These are phyloP conservation scores for Sordariomycetes sp. DNA, from an alignment of 2,329 filamentous ascomycete species.

Conservation along the genomic window DNA sequence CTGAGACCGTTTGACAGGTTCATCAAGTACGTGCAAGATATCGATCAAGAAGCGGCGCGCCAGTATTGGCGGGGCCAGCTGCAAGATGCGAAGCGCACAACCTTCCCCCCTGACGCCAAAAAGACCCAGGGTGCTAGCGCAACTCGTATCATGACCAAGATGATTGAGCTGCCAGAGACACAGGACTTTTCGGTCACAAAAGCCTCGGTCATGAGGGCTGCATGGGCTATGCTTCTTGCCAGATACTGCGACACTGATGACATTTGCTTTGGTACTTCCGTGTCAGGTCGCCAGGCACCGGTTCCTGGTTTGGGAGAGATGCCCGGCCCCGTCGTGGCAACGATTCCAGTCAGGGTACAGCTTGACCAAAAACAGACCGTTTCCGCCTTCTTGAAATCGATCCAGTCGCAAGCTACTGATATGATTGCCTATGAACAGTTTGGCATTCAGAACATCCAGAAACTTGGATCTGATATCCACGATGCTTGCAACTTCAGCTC, in stretches of 20 bases:
- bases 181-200: slow-evolving; percentile 5
- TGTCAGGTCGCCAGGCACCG: slow-evolving; percentile 11
- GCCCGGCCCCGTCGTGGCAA: slow-evolving; percentile 11
- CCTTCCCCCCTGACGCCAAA: background rate
- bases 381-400: slow-evolving; percentile 6
- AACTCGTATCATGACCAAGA: slow-evolving; percentile 1
- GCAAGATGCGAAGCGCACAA: background rate
- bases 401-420: slow-evolving; percentile 8
- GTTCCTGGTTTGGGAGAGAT: slow-evolving; percentile 12
- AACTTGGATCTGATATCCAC: slow-evolving; percentile 3
- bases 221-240: slow-evolving; percentile 10
- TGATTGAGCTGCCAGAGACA: background rate
- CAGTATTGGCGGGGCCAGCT: slow-evolving; percentile 3
- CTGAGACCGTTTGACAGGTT: background rate
- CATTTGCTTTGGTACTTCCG: slow-evolving; percentile 10
- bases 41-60: background rate
- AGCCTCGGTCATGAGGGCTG: slow-evolving; percentile 9
- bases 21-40: background rate
- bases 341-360: slow-evolving; percentile 7
- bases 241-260: slow-evolving; percentile 8
- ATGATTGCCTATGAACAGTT: slow-evolving; percentile 6
- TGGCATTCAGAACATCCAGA: slow-evolving; percentile 7
- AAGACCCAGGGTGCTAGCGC: background rate
- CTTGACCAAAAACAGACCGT: slow-evolving; percentile 4
- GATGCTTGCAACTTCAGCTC: slow-evolving; percentile 6